These are phyloP conservation scores for Metarhizium brunneum DNA, from an alignment of 2,329 filamentous ascomycete genomes.

Conservation along the genomic window DNA sequence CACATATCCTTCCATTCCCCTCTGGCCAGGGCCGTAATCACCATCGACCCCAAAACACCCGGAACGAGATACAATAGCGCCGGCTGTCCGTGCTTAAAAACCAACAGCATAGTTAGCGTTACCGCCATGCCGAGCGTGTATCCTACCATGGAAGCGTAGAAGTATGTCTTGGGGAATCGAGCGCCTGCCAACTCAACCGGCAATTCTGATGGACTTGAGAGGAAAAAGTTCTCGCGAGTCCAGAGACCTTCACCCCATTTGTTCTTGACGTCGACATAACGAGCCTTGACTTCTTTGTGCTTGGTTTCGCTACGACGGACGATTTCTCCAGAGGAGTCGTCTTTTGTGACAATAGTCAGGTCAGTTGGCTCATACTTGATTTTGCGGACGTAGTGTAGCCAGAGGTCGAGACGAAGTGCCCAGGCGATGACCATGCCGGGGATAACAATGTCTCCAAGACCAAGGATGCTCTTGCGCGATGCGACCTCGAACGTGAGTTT, in stretches of 20 bases:
- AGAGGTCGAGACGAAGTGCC: constrained; percentile 85
- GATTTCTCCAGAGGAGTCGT: constrained; percentile 21
- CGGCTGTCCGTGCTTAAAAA: constrained; percentile 76
- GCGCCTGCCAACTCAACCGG: constrained; percentile 28
- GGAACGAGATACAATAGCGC: constrained; percentile 90
- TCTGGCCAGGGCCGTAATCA: constrained; percentile 60
- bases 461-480: constrained; percentile 69
- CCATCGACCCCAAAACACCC: constrained; percentile 65
- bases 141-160: constrained; percentile 64
- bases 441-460: constrained; percentile 87
- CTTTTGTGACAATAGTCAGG: constrained; percentile 24
- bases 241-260: constrained; percentile 81
- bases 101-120: constrained; percentile 67
- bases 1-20: constrained; percentile 72
- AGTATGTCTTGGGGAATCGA: constrained; percentile 75
- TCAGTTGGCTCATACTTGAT: constrained; percentile 36
- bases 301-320: constrained; percentile 28
- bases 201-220: constrained; percentile 13
- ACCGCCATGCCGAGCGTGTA: constrained; percentile 70
- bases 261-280: constrained; percentile 52
- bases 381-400: constrained; percentile 67
- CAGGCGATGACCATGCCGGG: constrained; percentile 86
- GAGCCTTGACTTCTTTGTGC: constrained; percentile 39
- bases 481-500: constrained; percentile 72
- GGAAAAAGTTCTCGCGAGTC: constrained; percentile 35